Percentiles rank a stretch among this genome's conserved stretches.
Conservation (phyloP, 2,329 filamentous ascomycete genomes). For the Pyricularia pennisetigena region DNA sequence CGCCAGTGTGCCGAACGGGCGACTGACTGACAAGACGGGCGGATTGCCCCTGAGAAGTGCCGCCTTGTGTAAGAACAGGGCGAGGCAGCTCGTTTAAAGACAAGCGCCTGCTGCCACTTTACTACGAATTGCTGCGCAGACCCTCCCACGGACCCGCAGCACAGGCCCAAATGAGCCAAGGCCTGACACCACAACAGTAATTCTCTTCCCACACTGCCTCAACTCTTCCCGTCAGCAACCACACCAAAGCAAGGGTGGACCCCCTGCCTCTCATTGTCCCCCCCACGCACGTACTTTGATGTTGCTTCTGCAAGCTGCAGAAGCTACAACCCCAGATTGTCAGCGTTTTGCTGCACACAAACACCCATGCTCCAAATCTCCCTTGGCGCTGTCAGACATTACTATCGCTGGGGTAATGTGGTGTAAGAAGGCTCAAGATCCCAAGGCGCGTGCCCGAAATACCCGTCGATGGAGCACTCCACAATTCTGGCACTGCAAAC, state of each 20-base stretch:
- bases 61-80: not conserved
- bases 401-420: not conserved
- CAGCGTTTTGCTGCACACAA: not conserved
- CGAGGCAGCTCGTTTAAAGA: not conserved
- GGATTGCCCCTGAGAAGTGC: not conserved
- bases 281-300: not conserved
- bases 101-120: not conserved
- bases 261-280: not conserved
- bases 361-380: not conserved
- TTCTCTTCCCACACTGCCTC: not conserved
- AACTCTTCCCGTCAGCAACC: not conserved
- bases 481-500: not conserved
- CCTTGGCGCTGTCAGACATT: not conserved
- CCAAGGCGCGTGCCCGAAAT: not conserved
- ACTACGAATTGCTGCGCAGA: not conserved
- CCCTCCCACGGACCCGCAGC: not conserved
- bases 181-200: slow-evolving; percentile 1
- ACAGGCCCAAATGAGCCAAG: not conserved
- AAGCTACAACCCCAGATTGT: not conserved
- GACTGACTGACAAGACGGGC: not conserved
- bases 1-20: not conserved
- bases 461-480: not conserved
- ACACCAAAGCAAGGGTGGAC: not conserved
- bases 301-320: not conserved
- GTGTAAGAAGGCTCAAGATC: not conserved